Evolutionary conservation across 1,284 basidiomycete genomes (phyloP).

Genomic region (Dichomitus squalens): DNA sequence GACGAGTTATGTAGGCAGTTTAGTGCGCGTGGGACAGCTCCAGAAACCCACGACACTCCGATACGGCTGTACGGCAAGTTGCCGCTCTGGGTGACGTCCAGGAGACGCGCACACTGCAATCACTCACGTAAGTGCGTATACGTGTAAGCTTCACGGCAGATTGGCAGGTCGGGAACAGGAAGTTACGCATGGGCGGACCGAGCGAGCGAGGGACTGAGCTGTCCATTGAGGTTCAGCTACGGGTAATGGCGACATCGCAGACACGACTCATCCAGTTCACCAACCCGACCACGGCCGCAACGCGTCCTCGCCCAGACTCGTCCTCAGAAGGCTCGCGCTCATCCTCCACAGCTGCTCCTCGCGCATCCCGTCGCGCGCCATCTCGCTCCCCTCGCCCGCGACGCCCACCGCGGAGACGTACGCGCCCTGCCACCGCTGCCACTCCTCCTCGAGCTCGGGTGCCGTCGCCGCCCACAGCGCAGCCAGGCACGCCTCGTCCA

Average conservation of each 20-base stretch:
- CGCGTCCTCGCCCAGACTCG: constrained; percentile 37
- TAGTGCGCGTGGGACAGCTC: no score
- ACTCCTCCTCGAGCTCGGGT: constrained; percentile 39
- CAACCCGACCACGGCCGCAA: constrained; percentile 29
- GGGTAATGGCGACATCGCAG: not conserved
- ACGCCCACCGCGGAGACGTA: constrained; percentile 42
- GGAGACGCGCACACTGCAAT: no score
- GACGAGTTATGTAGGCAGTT: no score
- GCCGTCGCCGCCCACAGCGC: constrained; percentile 40
- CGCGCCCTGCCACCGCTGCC: constrained; percentile 36
- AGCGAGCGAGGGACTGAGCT: no score
- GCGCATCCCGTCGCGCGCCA: constrained; percentile 38
- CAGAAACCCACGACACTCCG: no score
- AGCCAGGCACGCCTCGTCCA: constrained; percentile 38
- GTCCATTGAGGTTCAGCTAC: no score
- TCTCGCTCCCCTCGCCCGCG: constrained; percentile 37
- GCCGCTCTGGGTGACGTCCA: no score
- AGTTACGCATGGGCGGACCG: no score
- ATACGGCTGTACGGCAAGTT: no score
- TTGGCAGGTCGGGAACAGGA: no score
- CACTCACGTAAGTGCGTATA: no score
- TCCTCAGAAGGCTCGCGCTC: constrained; percentile 36
- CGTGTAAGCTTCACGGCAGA: no score
- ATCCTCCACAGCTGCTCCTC: constrained; percentile 43
- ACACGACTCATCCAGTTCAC: not conserved